Percentiles rank a stretch among this genome's conserved stretches.
Evolutionary conservation across 768 basidiomycete genomes (phyloP).

Genomic region (Rhodotorula babjevae): DNA sequence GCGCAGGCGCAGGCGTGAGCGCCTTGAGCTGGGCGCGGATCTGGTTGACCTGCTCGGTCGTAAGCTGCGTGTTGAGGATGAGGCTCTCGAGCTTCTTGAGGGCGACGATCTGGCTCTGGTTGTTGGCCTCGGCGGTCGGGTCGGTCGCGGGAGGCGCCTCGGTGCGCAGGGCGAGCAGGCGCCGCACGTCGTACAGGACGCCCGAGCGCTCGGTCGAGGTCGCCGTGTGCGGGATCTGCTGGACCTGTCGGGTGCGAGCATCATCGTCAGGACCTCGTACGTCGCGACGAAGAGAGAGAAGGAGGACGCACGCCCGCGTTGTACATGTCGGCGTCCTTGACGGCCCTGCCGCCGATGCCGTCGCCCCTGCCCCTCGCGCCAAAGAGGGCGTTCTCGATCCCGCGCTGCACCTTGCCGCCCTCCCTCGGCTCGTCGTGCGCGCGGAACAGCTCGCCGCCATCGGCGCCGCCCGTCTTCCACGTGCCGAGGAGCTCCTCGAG

Average conservation of each 20-base stretch:
- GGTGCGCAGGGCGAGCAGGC: constrained; percentile 27
- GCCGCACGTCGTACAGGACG: constrained; percentile 39
- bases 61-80: constrained; percentile 58
- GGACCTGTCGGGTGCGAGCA: constrained; percentile 18
- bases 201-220: constrained; percentile 34
- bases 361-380: constrained; percentile 38
- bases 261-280: too few species aligned
- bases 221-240: constrained; percentile 28
- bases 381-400: constrained; percentile 62
- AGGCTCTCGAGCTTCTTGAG: constrained; percentile 58
- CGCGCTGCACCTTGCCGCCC: constrained; percentile 59
- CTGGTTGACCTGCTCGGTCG: constrained; percentile 45
- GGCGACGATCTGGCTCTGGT: constrained; percentile 69
- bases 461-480: constrained; percentile 82
- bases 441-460: constrained; percentile 78
- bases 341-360: constrained; percentile 10
- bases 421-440: constrained; percentile 42
- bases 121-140: constrained; percentile 60
- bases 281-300: background rate
- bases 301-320: constrained; percentile 34
- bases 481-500: constrained; percentile 98
- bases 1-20: constrained; percentile 45
- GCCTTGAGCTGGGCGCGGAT: constrained; percentile 47
- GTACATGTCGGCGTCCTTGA: constrained; percentile 64
- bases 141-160: constrained; percentile 49